A percentile compares a stretch with the other conserved stretches of the same genome.
phyloP scores from a whole-genome alignment of 306 rosid genomes.

The Glycyrrhiza uralensis region DNA sequence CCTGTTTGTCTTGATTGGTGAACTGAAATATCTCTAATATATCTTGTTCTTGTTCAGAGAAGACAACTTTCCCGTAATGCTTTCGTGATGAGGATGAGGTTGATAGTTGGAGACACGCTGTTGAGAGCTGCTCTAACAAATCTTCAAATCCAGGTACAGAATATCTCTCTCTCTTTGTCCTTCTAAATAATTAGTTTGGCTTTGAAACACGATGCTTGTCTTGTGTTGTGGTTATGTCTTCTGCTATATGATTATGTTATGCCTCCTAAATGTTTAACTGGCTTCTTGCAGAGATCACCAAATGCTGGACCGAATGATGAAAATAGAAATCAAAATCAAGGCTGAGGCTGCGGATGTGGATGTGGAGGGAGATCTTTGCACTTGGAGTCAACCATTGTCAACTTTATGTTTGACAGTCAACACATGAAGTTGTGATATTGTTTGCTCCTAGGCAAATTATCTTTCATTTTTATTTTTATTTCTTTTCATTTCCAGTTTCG shows the following conservation, averaged over 20 bases:
- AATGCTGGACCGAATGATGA: too few relatives aligned
- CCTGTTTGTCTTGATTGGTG: neutral
- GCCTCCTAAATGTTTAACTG: conserved; percentile 7
- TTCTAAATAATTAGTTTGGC: neutral
- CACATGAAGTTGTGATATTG: conserved; percentile 42
- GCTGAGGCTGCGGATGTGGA: conserved; percentile 4
- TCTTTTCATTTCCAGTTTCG: neutral
- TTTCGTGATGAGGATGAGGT: conserved; percentile 68
- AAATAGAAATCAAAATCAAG: conserved; percentile 14
- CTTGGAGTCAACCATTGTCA: neutral
- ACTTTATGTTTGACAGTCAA: conserved; percentile 29
- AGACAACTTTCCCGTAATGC: conserved; percentile 61
- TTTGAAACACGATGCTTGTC: neutral
- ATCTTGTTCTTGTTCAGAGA: conserved; percentile 39
- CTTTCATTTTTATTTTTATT: neutral
- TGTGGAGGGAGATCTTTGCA: conserved; percentile 12
- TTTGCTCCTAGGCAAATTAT: conserved; percentile 7
- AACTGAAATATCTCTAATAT: conserved; percentile 5
- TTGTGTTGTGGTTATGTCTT: neutral
- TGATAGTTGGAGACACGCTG: conserved; percentile 68
- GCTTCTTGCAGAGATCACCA: conserved; percentile 45
- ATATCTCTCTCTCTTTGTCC: neutral
- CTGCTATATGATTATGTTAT: neutral
- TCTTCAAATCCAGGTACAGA: conserved; percentile 57
- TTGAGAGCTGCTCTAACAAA: conserved; percentile 56